Base-by-base conservation (phyloP, 371 early-diverging fungal genomes). In the Chytridium lagenaria region DNA sequence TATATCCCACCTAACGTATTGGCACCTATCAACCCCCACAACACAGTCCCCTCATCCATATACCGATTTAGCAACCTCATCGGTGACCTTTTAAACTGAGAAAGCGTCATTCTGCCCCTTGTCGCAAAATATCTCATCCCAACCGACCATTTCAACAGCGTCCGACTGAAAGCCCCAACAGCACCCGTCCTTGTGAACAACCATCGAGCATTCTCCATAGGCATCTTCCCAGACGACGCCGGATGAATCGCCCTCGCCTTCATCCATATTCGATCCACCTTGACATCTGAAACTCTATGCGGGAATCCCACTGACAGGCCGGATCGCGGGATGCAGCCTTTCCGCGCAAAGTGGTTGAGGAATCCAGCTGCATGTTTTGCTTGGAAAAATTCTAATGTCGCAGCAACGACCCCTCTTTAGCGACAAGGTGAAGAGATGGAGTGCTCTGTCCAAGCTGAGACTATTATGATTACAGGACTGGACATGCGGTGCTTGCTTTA, bases 401-500 rank as follows among this genome's bases (percentile, higher is more conserved):
- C 22, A 26, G 57, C 5, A 30, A 30, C 26, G 49, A 28, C 57
- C 63, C 2, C 63, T 63, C 28, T 63, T 63, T 34, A 31, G 31
- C 3, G 63, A 63, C 7, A 55, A 55, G 57, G 57, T 55, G 26
- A 26, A 44, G 57, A 55, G 57, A 7, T 19, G 57, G 57, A 19
- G 26, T 55, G 44, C 44, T 7, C 7, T 19, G 19, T 44, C n/a
- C n/a, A n/a, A n/a, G n/a, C 44, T 44, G 44, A 19, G 44, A 19
- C 44, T 44, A 19, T 16, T 55, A 55, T 55, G 57, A 5, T 55
- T 55, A 55, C 63, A 91, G 64, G 89, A 73, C 37, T 73, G 74
- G 74, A 61, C 68, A 5, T 73, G 74, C 69, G 39, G 59, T 19
- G 31, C 28, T 88, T 36, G 74, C 77, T 33, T 90, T 91, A 28